phyloP scores from a whole-genome alignment of 148 eudicot species.

The Chenopodium berlandieri region DNA sequence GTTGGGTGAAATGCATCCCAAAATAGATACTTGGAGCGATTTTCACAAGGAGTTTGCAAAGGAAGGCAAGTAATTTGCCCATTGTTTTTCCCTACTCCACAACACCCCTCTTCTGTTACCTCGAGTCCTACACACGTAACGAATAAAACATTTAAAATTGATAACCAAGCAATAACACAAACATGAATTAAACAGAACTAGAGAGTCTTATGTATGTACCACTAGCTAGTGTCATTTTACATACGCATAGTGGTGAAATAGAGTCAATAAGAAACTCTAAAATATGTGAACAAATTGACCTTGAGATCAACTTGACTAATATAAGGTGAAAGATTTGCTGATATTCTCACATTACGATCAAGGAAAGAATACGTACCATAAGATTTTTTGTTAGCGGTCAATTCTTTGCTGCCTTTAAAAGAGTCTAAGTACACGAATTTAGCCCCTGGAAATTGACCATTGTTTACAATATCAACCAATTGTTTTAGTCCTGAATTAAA shows the following conservation, averaged over 20 bases:
- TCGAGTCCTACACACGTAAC: constrained; percentile 50
- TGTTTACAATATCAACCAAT: constrained; percentile 62
- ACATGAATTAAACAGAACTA: not conserved
- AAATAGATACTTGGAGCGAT: constrained; percentile 62
- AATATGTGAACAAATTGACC: too few species aligned
- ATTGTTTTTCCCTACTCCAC: constrained; percentile 87
- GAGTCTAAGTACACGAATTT: constrained; percentile 70
- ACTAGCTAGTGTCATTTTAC: too few species aligned
- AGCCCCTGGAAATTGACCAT: constrained; percentile 54
- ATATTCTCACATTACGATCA: not conserved
- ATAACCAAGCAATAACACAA: too few species aligned
- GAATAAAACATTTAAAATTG: not conserved
- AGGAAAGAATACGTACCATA: constrained; percentile 40
- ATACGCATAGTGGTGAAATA: too few species aligned
- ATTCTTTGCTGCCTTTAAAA: constrained; percentile 38
- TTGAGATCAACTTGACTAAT: too few species aligned
- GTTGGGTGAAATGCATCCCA: constrained; percentile 93
- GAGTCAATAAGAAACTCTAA: too few species aligned
- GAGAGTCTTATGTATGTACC: too few species aligned
- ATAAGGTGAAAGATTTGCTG: not conserved
- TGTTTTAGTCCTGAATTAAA: constrained; percentile 60
- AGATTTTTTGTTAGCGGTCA: constrained; percentile 38
- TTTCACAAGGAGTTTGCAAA: constrained; percentile 54
- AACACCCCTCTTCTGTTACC: constrained; percentile 66
- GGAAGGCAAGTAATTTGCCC: constrained; percentile 90